A percentile compares a stretch with the other conserved stretches of the same genome.
These are phyloP conservation scores for Staphylotrichum longicolle DNA, from an alignment of 495 filamentous ascomycete genomes.

Conservation along the genomic window DNA sequence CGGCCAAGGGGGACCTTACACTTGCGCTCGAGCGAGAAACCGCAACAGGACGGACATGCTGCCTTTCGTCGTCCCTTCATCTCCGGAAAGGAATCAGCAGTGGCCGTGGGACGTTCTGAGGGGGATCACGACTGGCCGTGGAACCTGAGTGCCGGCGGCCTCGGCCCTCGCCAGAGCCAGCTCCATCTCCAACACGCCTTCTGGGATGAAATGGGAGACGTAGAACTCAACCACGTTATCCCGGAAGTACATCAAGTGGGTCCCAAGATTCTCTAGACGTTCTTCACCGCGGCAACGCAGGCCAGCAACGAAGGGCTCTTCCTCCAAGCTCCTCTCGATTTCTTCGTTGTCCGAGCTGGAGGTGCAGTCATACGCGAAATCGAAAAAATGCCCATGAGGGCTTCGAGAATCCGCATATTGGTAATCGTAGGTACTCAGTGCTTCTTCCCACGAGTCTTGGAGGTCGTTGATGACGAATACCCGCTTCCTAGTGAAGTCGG, in stretches of 20 bases:
- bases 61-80: too few relatives aligned
- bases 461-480: slow-evolving; percentile 7
- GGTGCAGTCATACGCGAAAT: too few relatives aligned
- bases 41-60: too few relatives aligned
- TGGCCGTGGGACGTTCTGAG: too few relatives aligned
- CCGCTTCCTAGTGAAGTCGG: background rate
- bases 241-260: background rate
- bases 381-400: background rate
- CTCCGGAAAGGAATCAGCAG: too few relatives aligned
- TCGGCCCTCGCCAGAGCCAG: slow-evolving; percentile 6
- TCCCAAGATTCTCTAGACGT: background rate
- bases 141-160: background rate
- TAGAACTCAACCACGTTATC: background rate
- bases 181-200: slow-evolving; percentile 8
- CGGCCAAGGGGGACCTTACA: too few relatives aligned
- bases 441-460: slow-evolving; percentile 1
- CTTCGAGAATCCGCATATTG: too few relatives aligned
- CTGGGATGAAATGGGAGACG: slow-evolving; percentile 1
- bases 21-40: too few relatives aligned
- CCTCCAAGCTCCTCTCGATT: too few relatives aligned
- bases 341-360: too few relatives aligned
- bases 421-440: too few relatives aligned
- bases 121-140: slow-evolving; percentile 5
- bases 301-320: too few relatives aligned
- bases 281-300: background rate